Evolutionary conservation across 306 rosid genomes (phyloP), one percentile per base, ranked within the genome.

Genomic region (Comarum palustre): DNA sequence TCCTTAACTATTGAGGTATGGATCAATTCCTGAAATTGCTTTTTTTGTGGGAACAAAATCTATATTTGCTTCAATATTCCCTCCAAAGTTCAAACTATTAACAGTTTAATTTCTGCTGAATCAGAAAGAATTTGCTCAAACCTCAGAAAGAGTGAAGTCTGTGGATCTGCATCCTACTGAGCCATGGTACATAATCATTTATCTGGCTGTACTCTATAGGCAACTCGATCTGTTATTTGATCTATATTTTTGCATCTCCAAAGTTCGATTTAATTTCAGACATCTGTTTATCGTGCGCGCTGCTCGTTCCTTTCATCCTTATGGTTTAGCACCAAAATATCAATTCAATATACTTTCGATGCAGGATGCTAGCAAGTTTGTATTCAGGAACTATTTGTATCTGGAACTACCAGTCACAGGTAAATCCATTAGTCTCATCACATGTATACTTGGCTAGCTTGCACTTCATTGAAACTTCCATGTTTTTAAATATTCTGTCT

Each of bases 121-220:
- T 66, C 86, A 90, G 96, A 71, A 87, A 66, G 72, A 84, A 64
- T 87, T 84, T 83, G 84, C 88, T 1, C 93, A 84, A 66, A 83
- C 84, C 71, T 87, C 91, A 34, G 91, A 90, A 66, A 84, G 90
- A 86, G 93, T 90, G 0, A 90, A 90, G 77, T 88, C 93, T 50
- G 82, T 88, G 79, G 93, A 88, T 86, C 81, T 83, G 6, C 91
- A 90, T 84, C 93, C 91, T 68, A 81, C 89, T 75, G 89, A 90
- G 67, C 93, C 96, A 88, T 90, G 93, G 96, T 90, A 90, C 63
- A 66, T 42, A 27, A 25, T 4, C 24, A 20, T n/a, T 2, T 15
- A 51, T n/a, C 58, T 51, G 2, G 19, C 57, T 50, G 57, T 4
- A 1, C 0, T 3, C n/a, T 20, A 2, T 24, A 12, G 22, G 5